Percentiles rank a stretch among this genome's conserved stretches.
Conservation (phyloP, 768 basidiomycete genomes). For the Psilocybe azurescens region DNA sequence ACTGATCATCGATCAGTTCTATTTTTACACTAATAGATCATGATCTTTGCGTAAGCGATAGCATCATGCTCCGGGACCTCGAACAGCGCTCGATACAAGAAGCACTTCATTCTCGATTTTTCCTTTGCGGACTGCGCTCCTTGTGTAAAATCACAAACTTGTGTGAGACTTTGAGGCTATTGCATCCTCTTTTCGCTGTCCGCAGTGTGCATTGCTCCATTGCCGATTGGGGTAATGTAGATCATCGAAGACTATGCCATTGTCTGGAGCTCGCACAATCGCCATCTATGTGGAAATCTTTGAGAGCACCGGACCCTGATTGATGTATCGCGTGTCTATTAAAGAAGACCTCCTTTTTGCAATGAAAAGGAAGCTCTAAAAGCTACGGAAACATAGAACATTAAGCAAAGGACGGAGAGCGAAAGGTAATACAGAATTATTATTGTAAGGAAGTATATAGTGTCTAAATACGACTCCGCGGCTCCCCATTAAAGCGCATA, state of each 20-base stretch:
- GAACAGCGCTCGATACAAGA: not conserved
- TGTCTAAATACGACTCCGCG: no score
- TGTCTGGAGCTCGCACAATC: not conserved
- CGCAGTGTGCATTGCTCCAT: not conserved
- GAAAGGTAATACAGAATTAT: no score
- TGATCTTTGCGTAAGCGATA: no score
- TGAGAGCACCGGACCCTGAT: not conserved
- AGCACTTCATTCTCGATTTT: not conserved
- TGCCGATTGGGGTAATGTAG: not conserved
- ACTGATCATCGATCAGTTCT: not conserved
- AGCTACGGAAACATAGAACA: no score
- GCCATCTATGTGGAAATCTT: not conserved
- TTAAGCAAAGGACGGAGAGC: no score
- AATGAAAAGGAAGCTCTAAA: no score
- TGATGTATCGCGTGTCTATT: not conserved
- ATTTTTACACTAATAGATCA: not conserved
- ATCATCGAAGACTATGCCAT: not conserved
- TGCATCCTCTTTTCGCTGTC: not conserved
- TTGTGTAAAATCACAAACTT: not conserved
- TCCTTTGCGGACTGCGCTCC: not conserved
- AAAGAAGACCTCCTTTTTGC: not conserved
- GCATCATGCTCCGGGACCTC: not conserved
- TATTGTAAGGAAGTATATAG: no score
- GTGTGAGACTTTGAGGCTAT: not conserved
- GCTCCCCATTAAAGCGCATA: no score